Evolutionary conservation across 148 eudicot genomes (phyloP), one percentile per base, ranked within the genome.

Genomic region (Limonium bicolor): DNA sequence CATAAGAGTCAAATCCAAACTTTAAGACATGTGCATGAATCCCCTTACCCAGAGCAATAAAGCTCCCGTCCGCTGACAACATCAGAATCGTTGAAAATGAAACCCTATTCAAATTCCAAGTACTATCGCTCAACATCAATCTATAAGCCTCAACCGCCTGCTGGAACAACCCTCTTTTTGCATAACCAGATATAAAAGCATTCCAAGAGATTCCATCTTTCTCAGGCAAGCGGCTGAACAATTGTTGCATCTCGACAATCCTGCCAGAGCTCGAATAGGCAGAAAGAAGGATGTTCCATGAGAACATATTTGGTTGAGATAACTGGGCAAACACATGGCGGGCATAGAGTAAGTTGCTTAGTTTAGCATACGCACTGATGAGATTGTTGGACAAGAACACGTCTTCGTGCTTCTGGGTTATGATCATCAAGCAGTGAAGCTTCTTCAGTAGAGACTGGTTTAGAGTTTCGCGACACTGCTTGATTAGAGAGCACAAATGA

Each of bases 131-230:
- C 20, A 82, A 25, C 96, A 87, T 87, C 27, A 20, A 22, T 34
- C 48, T 78, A 61, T 84, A 90, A 51, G 69, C 78, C 46, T 43
- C 27, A 26, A 78, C 55, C 10, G 88, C 86, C 46, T 59, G 55
- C 15, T 28, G 21, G 61, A 49, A 48, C 46, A 62, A 49, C 41
- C 88, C 64, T 50, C 48, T 48, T 41, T 54, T 50, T 5, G 67
- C 68, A 54, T 72, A 90, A 42, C 95, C 87, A 27, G 95, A 84
- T 36, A 90, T 90, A 68, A 74, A 56, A 17, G 63, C 67, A 39
- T 80, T 90, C 95, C 97, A 90, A 18, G 95, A 68, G 28, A 90
- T 78, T 50, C 87, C 93, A 55, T 90, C 95, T 51, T 58, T 63
- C 3, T 18, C 34, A 3, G 88, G 94, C 55, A 88, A 63, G 17